Evolutionary conservation across 306 rosid genomes (phyloP), one percentile per base, ranked within the genome.

Genomic region (Sphenostylis stenocarpa): DNA sequence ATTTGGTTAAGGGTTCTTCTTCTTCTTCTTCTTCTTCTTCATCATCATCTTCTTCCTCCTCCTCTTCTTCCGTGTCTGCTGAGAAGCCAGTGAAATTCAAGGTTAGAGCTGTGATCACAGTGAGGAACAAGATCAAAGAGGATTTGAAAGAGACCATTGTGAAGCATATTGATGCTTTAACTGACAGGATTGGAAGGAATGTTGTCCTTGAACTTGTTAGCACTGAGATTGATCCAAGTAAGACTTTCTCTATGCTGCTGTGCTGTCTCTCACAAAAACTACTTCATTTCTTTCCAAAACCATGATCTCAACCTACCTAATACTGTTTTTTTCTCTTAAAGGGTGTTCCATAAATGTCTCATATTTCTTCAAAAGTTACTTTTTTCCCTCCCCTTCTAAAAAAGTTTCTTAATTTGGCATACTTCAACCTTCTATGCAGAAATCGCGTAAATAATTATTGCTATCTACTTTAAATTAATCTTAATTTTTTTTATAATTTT

Each of bases 31-130:
- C 75, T 23, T 33, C 69, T 3, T 24, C 80, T 16, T 60, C 82
- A 6, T 61, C 80, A 23, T 38, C 85, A 28, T 3, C 66, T 1
- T 0, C 82, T 0, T 34, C 75, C n/a, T 33, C 69, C 2, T 24
- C 80, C 7, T 3, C 65, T 9, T 7, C 76, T 55, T 15, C 74
- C 45, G 43, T 82, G 31, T 28, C 85, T 15, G 67, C 61, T 10
- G 92, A 93, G 49, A 92, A 89, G 76, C 85, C 93, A 2, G 93
- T 84, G 55, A 86, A 83, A 75, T 89, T 88, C 83, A 89, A 76
- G 85, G 97, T 95, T 2, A 84, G 97, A 86, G 97, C 96, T 28
- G 97, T 95, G 16, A 85, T 89, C 3, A 95, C 99, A 7, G 91
- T 95, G 34, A 88, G 89, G 73, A 95, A 95, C 86, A 95, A 90